phyloP scores from a whole-genome alignment of 441 rosid genomes.

The Jatropha multifida region DNA sequence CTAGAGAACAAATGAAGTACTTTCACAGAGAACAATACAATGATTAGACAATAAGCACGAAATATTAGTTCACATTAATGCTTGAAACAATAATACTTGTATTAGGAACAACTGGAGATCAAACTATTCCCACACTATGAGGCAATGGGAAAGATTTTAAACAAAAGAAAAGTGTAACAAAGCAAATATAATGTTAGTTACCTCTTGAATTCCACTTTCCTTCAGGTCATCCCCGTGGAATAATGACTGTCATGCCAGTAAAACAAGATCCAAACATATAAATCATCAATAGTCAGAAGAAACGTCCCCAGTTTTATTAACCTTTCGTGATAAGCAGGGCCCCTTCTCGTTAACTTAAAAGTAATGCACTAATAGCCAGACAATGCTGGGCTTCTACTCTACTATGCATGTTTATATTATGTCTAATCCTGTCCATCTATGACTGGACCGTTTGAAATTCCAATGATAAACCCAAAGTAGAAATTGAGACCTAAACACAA shows the following conservation, averaged over 20 bases:
- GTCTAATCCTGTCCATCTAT: background rate
- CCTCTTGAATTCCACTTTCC: conserved; percentile 86
- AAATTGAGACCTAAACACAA: conserved; percentile 11
- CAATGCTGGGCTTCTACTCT: background rate
- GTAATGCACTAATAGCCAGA: background rate
- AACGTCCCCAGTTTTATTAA: background rate
- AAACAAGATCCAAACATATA: conserved; percentile 17
- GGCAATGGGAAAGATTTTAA: conserved; percentile 4
- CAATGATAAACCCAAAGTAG: background rate
- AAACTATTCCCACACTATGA: background rate
- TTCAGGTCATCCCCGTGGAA: conserved; percentile 77
- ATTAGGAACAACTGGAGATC: background rate
- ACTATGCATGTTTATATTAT: conserved; percentile 1
- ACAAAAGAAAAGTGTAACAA: background rate
- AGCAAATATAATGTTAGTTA: conserved; percentile 27
- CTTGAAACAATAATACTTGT: background rate
- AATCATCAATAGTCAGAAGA: background rate
- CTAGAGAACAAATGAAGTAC: background rate
- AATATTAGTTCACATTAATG: background rate
- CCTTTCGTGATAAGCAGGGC: background rate
- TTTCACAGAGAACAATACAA: background rate
- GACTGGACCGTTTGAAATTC: conserved; percentile 5
- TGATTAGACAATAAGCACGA: background rate
- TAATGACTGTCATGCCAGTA: conserved; percentile 60
- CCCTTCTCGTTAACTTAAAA: background rate